Conservation (phyloP, 768 basidiomycete species). For the Boletus speciosus region DNA sequence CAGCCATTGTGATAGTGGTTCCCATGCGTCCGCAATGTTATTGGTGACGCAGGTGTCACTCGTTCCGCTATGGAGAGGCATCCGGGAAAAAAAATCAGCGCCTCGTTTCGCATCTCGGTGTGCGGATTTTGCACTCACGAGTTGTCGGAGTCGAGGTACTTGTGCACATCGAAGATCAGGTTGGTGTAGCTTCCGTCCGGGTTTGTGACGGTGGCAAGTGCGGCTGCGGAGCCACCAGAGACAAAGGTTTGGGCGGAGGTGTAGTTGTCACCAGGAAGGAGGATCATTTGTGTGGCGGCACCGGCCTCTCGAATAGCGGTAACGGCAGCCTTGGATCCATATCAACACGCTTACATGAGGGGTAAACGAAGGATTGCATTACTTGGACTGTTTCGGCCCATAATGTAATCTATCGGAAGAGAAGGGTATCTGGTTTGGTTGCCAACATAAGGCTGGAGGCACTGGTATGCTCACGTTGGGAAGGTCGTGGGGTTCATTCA, state of each 20-base stretch:
- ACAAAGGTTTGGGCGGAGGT: conserved; percentile 5
- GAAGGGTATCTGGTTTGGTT: background rate
- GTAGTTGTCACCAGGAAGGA: conserved; percentile 9
- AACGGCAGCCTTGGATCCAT: conserved; percentile 3
- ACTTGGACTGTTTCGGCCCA: conserved; percentile 14
- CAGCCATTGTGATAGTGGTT: conserved; percentile 28
- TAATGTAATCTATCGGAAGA: background rate
- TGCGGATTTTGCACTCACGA: conserved; percentile 2
- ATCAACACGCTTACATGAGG: background rate
- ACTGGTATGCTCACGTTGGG: conserved; percentile 2
- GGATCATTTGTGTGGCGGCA: conserved; percentile 8
- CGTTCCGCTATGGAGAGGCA: background rate
- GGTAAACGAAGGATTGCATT: background rate
- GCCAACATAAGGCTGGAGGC: too few relatives aligned
- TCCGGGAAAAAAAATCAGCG: background rate
- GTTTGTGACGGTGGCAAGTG: conserved; percentile 4
- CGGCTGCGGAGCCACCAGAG: conserved; percentile 8
- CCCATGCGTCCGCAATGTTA: conserved; percentile 32
- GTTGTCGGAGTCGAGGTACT: conserved; percentile 12
- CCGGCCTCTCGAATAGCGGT: conserved; percentile 13
- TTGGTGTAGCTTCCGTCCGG: conserved; percentile 7
- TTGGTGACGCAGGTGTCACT: conserved; percentile 2
- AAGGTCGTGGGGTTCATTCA: conserved; percentile 17
- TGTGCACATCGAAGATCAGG: conserved; percentile 13
- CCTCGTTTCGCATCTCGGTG: background rate